These are phyloP conservation scores for Penicillium mononematosum DNA, from an alignment of 495 filamentous ascomycete genomes.

Conservation along the genomic window DNA sequence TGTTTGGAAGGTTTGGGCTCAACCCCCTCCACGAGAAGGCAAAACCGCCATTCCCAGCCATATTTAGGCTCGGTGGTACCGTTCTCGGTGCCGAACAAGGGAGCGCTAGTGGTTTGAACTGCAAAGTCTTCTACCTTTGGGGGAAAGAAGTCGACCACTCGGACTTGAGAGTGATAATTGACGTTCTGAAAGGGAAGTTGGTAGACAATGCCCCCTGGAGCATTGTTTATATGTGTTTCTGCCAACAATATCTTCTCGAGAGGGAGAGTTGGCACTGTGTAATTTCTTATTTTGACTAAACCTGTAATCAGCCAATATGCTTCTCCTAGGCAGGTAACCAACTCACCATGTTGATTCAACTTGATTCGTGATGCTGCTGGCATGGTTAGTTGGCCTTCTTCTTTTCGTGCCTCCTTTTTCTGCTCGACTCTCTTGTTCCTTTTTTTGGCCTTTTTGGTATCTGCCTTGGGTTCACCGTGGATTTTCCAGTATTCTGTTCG, in stretches of 20 bases:
- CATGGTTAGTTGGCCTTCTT: slow-evolving; percentile 35
- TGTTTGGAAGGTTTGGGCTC: slow-evolving; percentile 25
- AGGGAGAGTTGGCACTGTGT: slow-evolving; percentile 26
- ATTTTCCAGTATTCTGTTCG: slow-evolving; percentile 60
- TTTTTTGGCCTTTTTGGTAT: slow-evolving; percentile 37
- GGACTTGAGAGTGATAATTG: slow-evolving; percentile 65
- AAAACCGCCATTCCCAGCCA: slow-evolving; percentile 78
- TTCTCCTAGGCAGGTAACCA: background rate
- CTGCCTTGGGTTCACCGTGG: slow-evolving; percentile 29
- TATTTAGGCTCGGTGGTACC: background rate
- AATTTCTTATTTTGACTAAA: slow-evolving; percentile 37
- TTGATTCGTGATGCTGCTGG: slow-evolving; percentile 37
- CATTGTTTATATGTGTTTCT: slow-evolving; percentile 41
- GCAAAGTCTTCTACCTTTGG: slow-evolving; percentile 71
- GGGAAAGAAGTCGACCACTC: slow-evolving; percentile 82
- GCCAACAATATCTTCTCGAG: slow-evolving; percentile 46
- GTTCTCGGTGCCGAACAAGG: slow-evolving; percentile 43
- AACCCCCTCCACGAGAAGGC: slow-evolving; percentile 66
- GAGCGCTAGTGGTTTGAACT: slow-evolving; percentile 45
- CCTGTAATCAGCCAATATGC: slow-evolving; percentile 8
- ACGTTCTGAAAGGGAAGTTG: slow-evolving; percentile 68
- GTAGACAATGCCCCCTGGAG: slow-evolving; percentile 43
- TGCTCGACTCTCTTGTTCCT: slow-evolving; percentile 35
- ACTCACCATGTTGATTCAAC: slow-evolving; percentile 40
- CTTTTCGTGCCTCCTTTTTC: slow-evolving; percentile 29